Percentiles rank a stretch among this genome's conserved stretches.
These are phyloP conservation scores for Moniliophthora roreri DNA, from an alignment of 1,284 basidiomycete genomes.

Conservation along the genomic window DNA sequence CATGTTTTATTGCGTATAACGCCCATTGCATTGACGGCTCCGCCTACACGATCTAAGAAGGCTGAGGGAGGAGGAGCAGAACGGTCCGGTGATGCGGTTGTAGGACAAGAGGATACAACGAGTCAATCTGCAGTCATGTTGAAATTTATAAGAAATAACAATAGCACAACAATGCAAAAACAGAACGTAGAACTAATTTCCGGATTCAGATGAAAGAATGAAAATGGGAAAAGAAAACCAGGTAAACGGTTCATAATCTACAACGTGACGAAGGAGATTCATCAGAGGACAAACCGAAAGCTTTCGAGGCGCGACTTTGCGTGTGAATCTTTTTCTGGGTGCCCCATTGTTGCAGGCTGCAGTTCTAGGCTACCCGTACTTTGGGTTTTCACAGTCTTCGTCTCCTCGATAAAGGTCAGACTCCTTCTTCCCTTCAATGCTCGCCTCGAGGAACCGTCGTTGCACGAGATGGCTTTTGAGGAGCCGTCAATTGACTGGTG, in stretches of 20 bases:
- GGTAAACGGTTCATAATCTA: no score
- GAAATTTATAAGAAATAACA: no score
- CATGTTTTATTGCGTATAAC: no score
- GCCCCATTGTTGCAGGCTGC: background rate
- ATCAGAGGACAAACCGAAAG: constrained; percentile 1
- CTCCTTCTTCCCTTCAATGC: constrained; percentile 16
- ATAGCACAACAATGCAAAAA: no score
- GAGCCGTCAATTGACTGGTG: background rate
- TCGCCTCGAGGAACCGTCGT: background rate
- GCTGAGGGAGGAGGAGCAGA: no score
- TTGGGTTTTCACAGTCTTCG: background rate
- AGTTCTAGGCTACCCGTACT: background rate
- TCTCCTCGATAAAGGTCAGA: constrained; percentile 20
- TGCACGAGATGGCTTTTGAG: background rate
- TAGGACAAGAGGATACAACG: no score
- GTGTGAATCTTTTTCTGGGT: background rate
- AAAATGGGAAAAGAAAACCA: background rate
- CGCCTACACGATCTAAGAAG: no score
- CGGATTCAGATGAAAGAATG: no score
- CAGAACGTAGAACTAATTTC: no score
- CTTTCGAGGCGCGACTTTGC: background rate
- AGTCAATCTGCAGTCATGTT: no score
- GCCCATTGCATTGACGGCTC: no score
- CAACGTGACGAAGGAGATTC: background rate
- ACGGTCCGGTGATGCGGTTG: no score